These are phyloP conservation scores for Tylopilus rubrobrunneus DNA, from an alignment of 768 basidiomycete species.

Conservation along the genomic window DNA sequence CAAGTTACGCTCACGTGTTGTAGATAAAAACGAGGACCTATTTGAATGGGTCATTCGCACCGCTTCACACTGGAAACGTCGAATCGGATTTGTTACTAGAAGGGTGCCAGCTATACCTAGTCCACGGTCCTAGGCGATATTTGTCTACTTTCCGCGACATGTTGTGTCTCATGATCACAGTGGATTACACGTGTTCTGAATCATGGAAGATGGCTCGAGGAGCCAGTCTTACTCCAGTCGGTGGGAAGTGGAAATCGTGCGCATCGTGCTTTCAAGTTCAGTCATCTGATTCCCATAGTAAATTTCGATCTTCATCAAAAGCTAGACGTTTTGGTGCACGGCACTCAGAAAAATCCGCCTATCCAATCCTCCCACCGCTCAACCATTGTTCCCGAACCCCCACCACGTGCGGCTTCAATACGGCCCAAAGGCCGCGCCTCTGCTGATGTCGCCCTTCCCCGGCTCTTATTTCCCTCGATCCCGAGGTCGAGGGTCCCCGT, in stretches of 20 bases:
- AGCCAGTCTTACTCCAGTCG: too few species aligned
- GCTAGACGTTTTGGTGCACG: too few species aligned
- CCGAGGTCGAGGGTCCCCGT: neutral
- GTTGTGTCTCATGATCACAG: too few species aligned
- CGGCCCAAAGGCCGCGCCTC: neutral
- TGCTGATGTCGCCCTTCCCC: neutral
- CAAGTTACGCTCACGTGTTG: constrained; percentile 27
- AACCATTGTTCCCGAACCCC: neutral
- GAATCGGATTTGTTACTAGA: constrained; percentile 11
- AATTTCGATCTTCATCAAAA: too few species aligned
- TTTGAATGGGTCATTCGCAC: constrained; percentile 9
- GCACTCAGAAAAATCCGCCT: too few species aligned
- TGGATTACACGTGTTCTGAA: too few species aligned
- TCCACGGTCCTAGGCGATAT: neutral
- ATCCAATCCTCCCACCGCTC: neutral
- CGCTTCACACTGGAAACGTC: constrained; percentile 26
- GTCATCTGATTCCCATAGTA: too few species aligned
- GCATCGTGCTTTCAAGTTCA: too few species aligned
- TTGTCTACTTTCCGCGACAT: too few species aligned
- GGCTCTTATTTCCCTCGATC: neutral
- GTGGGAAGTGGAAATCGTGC: too few species aligned
- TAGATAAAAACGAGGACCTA: constrained; percentile 5
- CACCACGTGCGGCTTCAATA: neutral
- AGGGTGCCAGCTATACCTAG: constrained; percentile 15
- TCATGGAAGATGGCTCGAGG: too few species aligned